phyloP scores from a whole-genome alignment of 139 green algal genomes.

The Chlorokybus atmophyticus region DNA sequence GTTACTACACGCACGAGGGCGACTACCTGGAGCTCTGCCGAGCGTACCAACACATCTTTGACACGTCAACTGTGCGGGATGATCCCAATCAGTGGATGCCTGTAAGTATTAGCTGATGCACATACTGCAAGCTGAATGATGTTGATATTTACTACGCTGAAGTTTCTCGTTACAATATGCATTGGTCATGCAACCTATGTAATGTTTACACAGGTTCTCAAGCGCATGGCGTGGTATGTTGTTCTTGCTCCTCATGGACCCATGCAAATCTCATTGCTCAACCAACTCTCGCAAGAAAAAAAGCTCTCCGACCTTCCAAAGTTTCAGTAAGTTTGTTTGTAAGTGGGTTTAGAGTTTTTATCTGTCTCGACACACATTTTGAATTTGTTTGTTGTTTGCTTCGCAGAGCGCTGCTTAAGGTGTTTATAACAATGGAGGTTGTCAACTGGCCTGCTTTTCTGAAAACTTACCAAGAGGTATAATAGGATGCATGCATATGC shows the following conservation, averaged over 20 bases:
- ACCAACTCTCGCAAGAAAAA: slow-evolving; percentile 52
- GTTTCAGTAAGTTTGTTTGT: slow-evolving; percentile 14
- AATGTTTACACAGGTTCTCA: slow-evolving; percentile 42
- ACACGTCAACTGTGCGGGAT: slow-evolving; percentile 8
- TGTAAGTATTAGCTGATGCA: too few species aligned
- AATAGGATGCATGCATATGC: too few species aligned
- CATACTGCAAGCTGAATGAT: too few species aligned
- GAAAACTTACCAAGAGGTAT: too few species aligned
- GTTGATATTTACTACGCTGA: too few species aligned
- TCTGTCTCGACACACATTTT: too few species aligned
- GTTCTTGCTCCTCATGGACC: slow-evolving; percentile 63
- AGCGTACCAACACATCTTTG: slow-evolving; percentile 44
- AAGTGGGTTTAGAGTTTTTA: too few species aligned
- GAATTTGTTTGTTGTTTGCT: too few species aligned
- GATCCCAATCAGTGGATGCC: neutral
- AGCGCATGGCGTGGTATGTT: slow-evolving; percentile 76
- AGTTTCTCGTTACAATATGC: too few species aligned
- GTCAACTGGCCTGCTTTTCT: slow-evolving; percentile 65
- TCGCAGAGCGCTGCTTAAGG: slow-evolving; percentile 61
- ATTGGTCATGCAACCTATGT: too few species aligned
- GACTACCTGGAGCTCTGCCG: slow-evolving; percentile 81
- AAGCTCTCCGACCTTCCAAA: slow-evolving; percentile 61
- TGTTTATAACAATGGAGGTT: slow-evolving; percentile 69
- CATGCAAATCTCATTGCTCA: slow-evolving; percentile 73
- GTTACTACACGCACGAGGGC: slow-evolving; percentile 66